These are phyloP conservation scores for Blastobotrys muscicola DNA, from an alignment of 805 yeast species.

Conservation along the genomic window DNA sequence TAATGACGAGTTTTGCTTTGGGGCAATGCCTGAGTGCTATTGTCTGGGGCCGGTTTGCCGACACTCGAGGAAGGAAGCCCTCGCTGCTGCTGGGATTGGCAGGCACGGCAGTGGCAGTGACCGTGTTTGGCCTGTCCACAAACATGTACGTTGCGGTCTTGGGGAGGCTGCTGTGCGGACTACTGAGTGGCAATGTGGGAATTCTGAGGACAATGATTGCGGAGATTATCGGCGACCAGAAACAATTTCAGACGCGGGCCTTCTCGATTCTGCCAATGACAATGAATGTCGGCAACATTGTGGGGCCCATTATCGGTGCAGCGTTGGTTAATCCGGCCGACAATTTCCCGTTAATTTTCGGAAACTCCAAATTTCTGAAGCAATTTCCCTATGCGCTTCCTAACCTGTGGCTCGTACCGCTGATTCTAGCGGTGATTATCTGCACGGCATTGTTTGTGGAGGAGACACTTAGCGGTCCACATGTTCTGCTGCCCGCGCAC, in stretches of 20 bases:
- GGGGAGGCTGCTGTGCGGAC: conserved; percentile 46
- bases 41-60: conserved; percentile 51
- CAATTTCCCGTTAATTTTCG: conserved; percentile 22
- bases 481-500: conserved; percentile 9
- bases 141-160: conserved; percentile 43
- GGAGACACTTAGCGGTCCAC: conserved; percentile 15
- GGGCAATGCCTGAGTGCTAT: conserved; percentile 48
- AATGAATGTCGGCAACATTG: conserved; percentile 48
- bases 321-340: conserved; percentile 39
- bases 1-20: conserved; percentile 49
- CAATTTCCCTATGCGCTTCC: conserved; percentile 44
- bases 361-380: conserved; percentile 16
- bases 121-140: conserved; percentile 44
- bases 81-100: conserved; percentile 42
- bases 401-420: conserved; percentile 37
- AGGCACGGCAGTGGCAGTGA: conserved; percentile 42
- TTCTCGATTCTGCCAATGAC: conserved; percentile 50
- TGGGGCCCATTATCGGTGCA: conserved; percentile 53
- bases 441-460: conserved; percentile 17
- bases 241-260: conserved; percentile 52
- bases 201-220: conserved; percentile 56
- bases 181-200: conserved; percentile 52
- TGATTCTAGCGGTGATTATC: conserved; percentile 23
- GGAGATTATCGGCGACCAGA: conserved; percentile 43
- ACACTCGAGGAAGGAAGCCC: conserved; percentile 45